phyloP scores from a whole-genome alignment of 73 alveolate genomes.

The Symbiodinium pilosum region DNA sequence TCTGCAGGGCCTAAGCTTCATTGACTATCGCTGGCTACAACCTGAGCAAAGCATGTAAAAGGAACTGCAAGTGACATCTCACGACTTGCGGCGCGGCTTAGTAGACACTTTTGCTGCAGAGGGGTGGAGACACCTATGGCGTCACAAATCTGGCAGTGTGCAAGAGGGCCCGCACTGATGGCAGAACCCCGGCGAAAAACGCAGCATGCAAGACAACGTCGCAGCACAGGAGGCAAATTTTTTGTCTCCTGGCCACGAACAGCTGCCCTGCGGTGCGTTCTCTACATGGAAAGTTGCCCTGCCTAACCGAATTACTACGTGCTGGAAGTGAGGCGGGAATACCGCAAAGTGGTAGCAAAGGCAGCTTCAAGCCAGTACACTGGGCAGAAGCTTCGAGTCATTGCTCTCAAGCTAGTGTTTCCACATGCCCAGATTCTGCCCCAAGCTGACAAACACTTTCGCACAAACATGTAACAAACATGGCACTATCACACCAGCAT shows the following conservation, averaged over 20 bases:
- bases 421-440: too few species aligned
- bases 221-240: background rate
- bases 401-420: too few species aligned
- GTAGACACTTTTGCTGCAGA: too few species aligned
- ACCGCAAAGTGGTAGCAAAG: background rate
- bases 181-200: background rate
- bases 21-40: too few species aligned
- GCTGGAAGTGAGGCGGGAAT: slow-evolving; percentile 18
- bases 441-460: too few species aligned
- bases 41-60: too few species aligned
- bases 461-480: too few species aligned
- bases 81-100: too few species aligned
- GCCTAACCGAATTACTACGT: slow-evolving; percentile 5
- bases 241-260: background rate
- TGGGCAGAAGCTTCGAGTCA: too few species aligned
- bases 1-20: too few species aligned
- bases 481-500: too few species aligned
- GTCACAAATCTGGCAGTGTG: background rate
- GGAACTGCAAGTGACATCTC: too few species aligned
- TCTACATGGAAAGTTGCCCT: slow-evolving; percentile 5
- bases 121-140: background rate
- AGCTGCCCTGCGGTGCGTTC: background rate
- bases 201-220: background rate
- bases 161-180: slow-evolving; percentile 10
- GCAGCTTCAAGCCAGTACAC: background rate